phyloP scores from a whole-genome alignment of 2,329 filamentous ascomycete genomes.

The Verticillium alfalfae region DNA sequence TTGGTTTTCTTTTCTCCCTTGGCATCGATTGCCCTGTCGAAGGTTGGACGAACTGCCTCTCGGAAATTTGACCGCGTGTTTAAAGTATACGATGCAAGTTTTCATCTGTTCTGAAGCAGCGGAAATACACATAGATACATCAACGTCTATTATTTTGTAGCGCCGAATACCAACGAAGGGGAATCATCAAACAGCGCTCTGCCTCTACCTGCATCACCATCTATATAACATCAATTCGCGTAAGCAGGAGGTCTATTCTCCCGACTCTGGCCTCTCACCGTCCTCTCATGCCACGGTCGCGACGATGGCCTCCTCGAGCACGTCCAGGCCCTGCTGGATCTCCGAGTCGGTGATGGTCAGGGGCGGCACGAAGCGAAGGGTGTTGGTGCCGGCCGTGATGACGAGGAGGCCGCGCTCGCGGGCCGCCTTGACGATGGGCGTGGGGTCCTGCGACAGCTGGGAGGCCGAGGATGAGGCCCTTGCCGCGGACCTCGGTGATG shows the following conservation, averaged over 20 bases:
- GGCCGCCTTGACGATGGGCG: constrained; percentile 74
- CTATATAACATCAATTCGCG: not conserved
- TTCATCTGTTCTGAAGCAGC: too few relatives aligned
- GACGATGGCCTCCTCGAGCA: constrained; percentile 63
- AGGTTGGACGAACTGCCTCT: too few relatives aligned
- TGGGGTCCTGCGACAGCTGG: constrained; percentile 75
- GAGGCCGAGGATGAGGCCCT: constrained; percentile 79
- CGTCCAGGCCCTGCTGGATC: constrained; percentile 70
- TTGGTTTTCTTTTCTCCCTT: not conserved
- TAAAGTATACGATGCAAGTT: too few relatives aligned
- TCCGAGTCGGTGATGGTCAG: constrained; percentile 75
- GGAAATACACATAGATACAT: not conserved
- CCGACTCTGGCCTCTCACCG: not conserved
- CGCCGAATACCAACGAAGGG: not conserved
- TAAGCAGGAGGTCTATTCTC: too few relatives aligned
- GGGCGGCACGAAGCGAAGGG: constrained; percentile 84
- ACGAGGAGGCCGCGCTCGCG: constrained; percentile 82
- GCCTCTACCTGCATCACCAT: not conserved
- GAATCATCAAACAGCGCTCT: not conserved
- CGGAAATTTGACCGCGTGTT: not conserved
- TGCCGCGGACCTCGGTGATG: constrained; percentile 74
- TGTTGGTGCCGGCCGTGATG: constrained; percentile 91
- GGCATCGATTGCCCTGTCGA: not conserved
- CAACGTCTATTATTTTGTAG: not conserved
- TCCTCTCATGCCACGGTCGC: constrained; percentile 21